Evolutionary conservation across 257 asterid genomes (phyloP), one percentile per base, ranked within the genome.

Genomic region (Echium plantagineum): DNA sequence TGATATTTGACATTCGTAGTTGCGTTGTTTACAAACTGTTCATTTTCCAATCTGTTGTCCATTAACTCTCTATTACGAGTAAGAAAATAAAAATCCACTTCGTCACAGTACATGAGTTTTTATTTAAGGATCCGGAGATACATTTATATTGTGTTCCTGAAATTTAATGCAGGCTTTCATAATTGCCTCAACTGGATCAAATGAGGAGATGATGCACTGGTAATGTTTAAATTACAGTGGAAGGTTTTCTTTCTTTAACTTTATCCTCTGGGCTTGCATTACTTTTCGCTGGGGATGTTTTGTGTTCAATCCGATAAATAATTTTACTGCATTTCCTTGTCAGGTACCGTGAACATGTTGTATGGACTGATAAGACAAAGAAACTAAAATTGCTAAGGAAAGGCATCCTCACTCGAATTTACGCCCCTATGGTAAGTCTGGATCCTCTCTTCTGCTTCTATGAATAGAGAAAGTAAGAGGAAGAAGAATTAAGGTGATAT

Each of bases 331-430:
- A 42, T 42, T 42, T 42, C 49, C 17, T 42, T 42, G 64, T 76
- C 84, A 91, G 97, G 98, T 91, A 88, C 32, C 89, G 78, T 8
- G 97, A 91, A 70, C 98, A 85, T 71, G 97, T 93, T 9, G 95
- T 89, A 32, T 93, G 98, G 98, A 75, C 85, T 15, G 95, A 89
- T 70, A 81, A 67, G 73, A 58, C 87, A 31, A 62, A 84, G 49
- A 86, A 89, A 63, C 66, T 93, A 83, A 93, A 93, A 78, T 80
- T 93, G 60, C 59, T 89, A 80, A 82, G 97, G 69, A 93, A 93
- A 82, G 98, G 98, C 57, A 84, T 93, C 65, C 67, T 93, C 61
- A 75, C 94, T 8, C 97, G 97, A 67, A 81, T 91, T 59, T 80
- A 91, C 68, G 95, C 97, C 75, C 98, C 98, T 75, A 91, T 86